Evolutionary conservation across 164 flowering plant species (phyloP).

Genomic region (Echeveria elegans): DNA sequence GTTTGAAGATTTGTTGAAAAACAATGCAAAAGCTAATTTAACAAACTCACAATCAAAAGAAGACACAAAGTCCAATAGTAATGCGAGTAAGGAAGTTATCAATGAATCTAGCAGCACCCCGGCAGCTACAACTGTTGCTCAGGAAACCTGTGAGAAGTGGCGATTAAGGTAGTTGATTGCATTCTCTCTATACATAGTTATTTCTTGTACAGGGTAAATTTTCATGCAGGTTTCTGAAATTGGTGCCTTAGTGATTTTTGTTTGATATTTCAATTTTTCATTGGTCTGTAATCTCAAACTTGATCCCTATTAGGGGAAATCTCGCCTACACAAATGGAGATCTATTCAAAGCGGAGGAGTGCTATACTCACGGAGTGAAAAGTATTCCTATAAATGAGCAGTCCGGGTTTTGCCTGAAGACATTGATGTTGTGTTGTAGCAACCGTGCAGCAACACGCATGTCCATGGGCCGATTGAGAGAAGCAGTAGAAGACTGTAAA

Average conservation of each 20-base stretch:
- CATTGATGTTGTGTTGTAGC: slow-evolving; percentile 80
- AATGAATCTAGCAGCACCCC: slow-evolving; percentile 16
- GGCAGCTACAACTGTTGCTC: slow-evolving; percentile 13
- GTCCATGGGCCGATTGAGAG: slow-evolving; percentile 71
- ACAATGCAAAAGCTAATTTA: slow-evolving; percentile 15
- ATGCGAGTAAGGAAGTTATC: slow-evolving; percentile 18
- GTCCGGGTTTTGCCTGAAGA: slow-evolving; percentile 45
- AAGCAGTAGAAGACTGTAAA: slow-evolving; percentile 68
- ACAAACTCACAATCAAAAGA: slow-evolving; percentile 17
- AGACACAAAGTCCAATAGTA: slow-evolving; percentile 11
- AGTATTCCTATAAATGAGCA: slow-evolving; percentile 44
- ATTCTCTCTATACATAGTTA: neutral
- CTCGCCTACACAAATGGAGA: slow-evolving; percentile 74
- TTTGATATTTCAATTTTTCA: neutral
- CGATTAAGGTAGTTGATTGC: slow-evolving; percentile 5
- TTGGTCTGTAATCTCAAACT: neutral
- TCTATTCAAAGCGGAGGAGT: slow-evolving; percentile 70
- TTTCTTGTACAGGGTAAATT: neutral
- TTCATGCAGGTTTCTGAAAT: neutral
- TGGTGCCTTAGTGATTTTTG: neutral
- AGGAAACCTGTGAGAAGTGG: slow-evolving; percentile 13
- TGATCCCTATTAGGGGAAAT: slow-evolving; percentile 55
- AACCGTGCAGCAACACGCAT: slow-evolving; percentile 87
- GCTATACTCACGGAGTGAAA: slow-evolving; percentile 69
- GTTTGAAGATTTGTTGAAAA: slow-evolving; percentile 19